Percentiles rank a stretch among this genome's conserved stretches.
Conservation (phyloP, 176 grass and related monocot genomes). For the Oryza officinalis region DNA sequence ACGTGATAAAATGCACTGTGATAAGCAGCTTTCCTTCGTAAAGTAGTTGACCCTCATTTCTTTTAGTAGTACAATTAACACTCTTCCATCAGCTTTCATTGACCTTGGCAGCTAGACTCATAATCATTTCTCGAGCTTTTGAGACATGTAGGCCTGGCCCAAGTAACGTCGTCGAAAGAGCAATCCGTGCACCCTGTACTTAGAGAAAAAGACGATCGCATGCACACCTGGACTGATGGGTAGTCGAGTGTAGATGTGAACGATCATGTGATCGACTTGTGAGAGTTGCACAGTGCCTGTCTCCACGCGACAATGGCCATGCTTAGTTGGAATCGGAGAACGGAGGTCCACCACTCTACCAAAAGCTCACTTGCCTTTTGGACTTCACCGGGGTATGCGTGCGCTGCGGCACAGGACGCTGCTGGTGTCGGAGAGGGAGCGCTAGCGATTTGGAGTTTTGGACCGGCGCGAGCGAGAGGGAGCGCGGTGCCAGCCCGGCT, state of each 20-base stretch:
- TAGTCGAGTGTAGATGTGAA: not conserved
- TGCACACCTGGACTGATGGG: not conserved
- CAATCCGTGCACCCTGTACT: not conserved
- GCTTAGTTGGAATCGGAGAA: not conserved
- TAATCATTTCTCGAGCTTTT: not conserved
- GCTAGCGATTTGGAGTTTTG: slow-evolving; percentile 27
- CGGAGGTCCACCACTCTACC: not conserved
- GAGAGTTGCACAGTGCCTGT: not conserved
- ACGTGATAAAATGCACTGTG: slow-evolving; percentile 17
- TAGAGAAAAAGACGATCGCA: not conserved
- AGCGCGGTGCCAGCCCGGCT: not conserved
- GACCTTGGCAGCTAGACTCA: not conserved
- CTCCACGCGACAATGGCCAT: not conserved
- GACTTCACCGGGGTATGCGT: slow-evolving; percentile 1
- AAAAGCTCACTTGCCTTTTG: slow-evolving; percentile 21
- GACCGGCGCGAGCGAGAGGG: not conserved
- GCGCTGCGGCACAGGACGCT: not conserved
- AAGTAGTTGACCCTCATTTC: slow-evolving; percentile 3
- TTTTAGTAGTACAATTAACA: not conserved
- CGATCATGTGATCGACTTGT: not conserved
- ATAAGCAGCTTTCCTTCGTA: not conserved
- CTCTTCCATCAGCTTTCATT: not conserved
- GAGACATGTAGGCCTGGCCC: not conserved
- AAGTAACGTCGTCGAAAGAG: not conserved
- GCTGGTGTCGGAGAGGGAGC: not conserved